Evolutionary conservation across 2,329 filamentous ascomycete species (phyloP).

Genomic region (Gaeumannomyces tritici): DNA sequence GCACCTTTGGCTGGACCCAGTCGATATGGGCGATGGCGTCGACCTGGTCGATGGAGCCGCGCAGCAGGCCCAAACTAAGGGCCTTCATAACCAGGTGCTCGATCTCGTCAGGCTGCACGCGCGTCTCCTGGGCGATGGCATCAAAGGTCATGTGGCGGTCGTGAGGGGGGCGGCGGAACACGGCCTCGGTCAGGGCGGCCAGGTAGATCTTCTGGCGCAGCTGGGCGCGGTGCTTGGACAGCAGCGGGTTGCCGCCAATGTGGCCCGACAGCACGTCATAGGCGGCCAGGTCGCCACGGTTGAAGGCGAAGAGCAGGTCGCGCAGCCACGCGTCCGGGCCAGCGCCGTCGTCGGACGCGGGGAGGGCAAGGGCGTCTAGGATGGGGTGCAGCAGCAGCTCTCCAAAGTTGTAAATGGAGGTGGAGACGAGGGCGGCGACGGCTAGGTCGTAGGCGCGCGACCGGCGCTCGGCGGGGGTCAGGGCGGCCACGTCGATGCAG

Average conservation of each 20-base stretch:
- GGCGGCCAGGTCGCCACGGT: slow-evolving; percentile 81
- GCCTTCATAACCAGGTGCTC: slow-evolving; percentile 99
- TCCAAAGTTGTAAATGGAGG: slow-evolving; percentile 98
- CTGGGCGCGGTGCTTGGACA: slow-evolving; percentile 71
- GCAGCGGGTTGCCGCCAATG: slow-evolving; percentile 69
- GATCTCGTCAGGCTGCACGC: slow-evolving; percentile 83
- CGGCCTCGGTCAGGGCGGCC: slow-evolving; percentile 88
- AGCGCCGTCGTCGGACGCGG: slow-evolving; percentile 23
- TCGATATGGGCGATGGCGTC: slow-evolving; percentile 89
- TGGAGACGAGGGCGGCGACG: slow-evolving; percentile 84
- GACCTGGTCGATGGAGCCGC: slow-evolving; percentile 93
- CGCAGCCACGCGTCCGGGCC: slow-evolving; percentile 78
- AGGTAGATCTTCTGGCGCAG: slow-evolving; percentile 97
- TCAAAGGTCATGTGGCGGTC: slow-evolving; percentile 89
- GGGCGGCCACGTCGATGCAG: slow-evolving; percentile 74
- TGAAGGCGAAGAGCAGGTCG: slow-evolving; percentile 95
- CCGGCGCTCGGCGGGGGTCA: slow-evolving; percentile 67
- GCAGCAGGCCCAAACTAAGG: slow-evolving; percentile 80
- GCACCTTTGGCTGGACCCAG: slow-evolving; percentile 97
- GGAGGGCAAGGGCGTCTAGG: slow-evolving; percentile 60
- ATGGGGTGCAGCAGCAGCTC: slow-evolving; percentile 97
- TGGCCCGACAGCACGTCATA: slow-evolving; percentile 78
- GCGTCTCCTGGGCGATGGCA: slow-evolving; percentile 84
- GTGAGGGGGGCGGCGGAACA: slow-evolving; percentile 92
- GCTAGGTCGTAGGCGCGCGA: slow-evolving; percentile 85